Evolutionary conservation across 228 moss, liverwort and hornwort genomes (phyloP), one percentile per base, ranked within the genome.

Genomic region (Sphagnum fallax): DNA sequence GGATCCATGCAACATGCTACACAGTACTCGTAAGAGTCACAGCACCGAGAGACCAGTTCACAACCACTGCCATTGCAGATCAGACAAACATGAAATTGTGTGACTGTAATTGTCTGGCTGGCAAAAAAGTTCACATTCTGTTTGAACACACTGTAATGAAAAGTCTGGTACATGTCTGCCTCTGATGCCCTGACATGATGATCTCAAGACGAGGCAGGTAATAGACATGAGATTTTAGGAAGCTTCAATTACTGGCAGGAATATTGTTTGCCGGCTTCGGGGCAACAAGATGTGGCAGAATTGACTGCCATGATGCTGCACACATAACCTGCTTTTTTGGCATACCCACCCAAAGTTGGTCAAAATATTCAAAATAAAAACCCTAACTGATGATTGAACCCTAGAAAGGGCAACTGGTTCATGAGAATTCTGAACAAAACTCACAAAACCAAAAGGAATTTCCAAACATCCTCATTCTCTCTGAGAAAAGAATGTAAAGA

Each of bases 1-100:
- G 90, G 94, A 68, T 88, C 76, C 70, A 94, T 79, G 70, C 92
- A 94, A 82, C 88, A 92, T 61, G 92, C 78, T 10, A 90, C 94
- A 77, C 94, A 91, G 61, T 73, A 90, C 61, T 91, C 94, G 65
- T 87, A 94, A 14, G 70, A 78, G 58, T 86, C 73, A 79, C 92
- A 94, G 76, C 92, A 94, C 68, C 82, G 80, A 63, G 90, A 82
- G 51, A 5, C 73, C 80, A 78, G 65, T 68, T 90, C 87, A 84
- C 94, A 94, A 71, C 89, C 87, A 74, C 90, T 90, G 80, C 67
- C 67, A 70, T 50, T 52, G 32, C 65, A 6, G 16, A 10, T 60
- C 49, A 50, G 32, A 73, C 55, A 61, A 50, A 32, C 2, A 32
- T 32, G 32, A 32, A 32, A 32, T 32, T 32, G 32, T 32, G 32